A percentile compares a stretch with the other conserved stretches of the same genome.
Evolutionary conservation across 2,329 filamentous ascomycete species (phyloP).

Genomic region (Botrytis cinerea): DNA sequence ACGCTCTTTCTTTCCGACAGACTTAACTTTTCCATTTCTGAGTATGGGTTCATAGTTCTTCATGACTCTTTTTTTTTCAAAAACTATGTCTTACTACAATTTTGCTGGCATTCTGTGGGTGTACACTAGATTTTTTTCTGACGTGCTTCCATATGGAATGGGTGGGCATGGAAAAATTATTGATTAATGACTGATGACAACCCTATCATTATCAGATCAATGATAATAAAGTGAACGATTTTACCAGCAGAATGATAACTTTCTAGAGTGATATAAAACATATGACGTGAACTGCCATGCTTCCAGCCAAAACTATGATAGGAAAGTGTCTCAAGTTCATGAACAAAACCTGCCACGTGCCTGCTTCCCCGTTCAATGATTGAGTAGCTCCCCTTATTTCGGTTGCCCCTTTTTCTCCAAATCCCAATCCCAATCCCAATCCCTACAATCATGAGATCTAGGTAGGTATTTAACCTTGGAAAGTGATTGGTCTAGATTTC

Average conservation of each 20-base stretch:
- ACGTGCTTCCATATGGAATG: slow-evolving; percentile 39
- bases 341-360: too few relatives aligned
- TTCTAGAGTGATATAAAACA: not conserved
- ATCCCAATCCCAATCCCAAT: not conserved
- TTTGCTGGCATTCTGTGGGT: slow-evolving; percentile 43
- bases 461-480: not conserved
- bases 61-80: slow-evolving; percentile 40
- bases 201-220: slow-evolving; percentile 32
- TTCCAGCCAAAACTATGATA: not conserved
- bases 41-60: slow-evolving; percentile 39
- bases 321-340: too few relatives aligned
- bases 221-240: slow-evolving; percentile 28
- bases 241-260: slow-evolving; percentile 3
- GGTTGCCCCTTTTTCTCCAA: slow-evolving; percentile 6
- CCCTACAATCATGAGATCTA: not conserved
- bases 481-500: slow-evolving; percentile 21
- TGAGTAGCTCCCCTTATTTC: not conserved
- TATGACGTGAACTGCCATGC: not conserved
- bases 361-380: too few relatives aligned
- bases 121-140: slow-evolving; percentile 44
- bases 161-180: slow-evolving; percentile 42
- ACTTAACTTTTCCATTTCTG: slow-evolving; percentile 32
- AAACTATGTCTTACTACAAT: slow-evolving; percentile 44
- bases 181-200: slow-evolving; percentile 33
- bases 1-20: slow-evolving; percentile 39